Conservation (phyloP, 106 monocot species). For the Amphibolis antarctica region DNA sequence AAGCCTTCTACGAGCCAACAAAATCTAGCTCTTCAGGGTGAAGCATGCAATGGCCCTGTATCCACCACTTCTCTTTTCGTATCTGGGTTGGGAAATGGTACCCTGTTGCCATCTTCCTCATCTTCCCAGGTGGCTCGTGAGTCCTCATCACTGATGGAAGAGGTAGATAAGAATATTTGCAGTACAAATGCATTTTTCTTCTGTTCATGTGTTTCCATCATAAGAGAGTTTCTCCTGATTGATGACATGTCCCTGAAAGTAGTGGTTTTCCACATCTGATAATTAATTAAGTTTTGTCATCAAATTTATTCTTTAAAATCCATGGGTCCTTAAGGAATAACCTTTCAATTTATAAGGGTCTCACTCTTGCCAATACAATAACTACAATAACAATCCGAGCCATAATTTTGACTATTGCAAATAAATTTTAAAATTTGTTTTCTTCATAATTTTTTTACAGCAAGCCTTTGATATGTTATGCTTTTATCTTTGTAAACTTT, state of each 20-base stretch:
- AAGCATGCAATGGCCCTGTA: slow-evolving; percentile 55
- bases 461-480: background rate
- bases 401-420: no score
- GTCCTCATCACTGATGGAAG: slow-evolving; percentile 59
- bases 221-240: background rate
- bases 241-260: no score
- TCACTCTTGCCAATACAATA: no score
- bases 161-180: slow-evolving; percentile 28
- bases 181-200: background rate
- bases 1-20: slow-evolving; percentile 63
- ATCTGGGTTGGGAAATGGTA: slow-evolving; percentile 73
- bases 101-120: slow-evolving; percentile 67
- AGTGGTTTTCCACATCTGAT: no score
- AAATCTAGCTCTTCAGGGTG: slow-evolving; percentile 50
- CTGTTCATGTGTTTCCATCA: background rate
- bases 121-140: slow-evolving; percentile 64
- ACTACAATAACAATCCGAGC: no score
- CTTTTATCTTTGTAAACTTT: background rate
- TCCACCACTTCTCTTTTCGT: slow-evolving; percentile 73
- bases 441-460: background rate
- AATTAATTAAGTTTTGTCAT: no score
- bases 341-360: no score
- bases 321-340: no score
- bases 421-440: no score
- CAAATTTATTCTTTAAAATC: no score